phyloP scores from a whole-genome alignment of 345 rosid species.

The Anastatica hierochuntica region DNA sequence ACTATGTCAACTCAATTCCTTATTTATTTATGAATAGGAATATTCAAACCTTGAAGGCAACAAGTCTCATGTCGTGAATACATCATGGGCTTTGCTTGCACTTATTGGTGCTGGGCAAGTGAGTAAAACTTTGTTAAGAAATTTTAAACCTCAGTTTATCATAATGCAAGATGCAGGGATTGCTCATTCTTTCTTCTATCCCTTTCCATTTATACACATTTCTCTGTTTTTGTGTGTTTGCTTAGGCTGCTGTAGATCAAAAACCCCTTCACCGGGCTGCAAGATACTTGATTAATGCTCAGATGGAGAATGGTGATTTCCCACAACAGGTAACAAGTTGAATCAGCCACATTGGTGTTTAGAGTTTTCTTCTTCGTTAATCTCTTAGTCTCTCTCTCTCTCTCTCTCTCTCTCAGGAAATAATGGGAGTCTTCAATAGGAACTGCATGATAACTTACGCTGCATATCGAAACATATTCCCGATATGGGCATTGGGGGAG shows the following conservation, averaged over 20 bases:
- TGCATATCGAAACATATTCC: slow-evolving; percentile 53
- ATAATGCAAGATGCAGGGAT: not conserved
- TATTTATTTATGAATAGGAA: slow-evolving; percentile 25
- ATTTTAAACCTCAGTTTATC: not conserved
- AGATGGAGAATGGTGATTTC: slow-evolving; percentile 64
- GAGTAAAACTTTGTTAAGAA: slow-evolving; percentile 4
- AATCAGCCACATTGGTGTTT: not conserved
- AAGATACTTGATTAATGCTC: slow-evolving; percentile 46
- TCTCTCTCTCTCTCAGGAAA: slow-evolving; percentile 36
- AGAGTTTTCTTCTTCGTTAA: not conserved
- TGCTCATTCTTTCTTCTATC: not conserved
- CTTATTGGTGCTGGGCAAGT: slow-evolving; percentile 65
- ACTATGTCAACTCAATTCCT: not conserved
- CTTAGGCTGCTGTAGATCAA: slow-evolving; percentile 52
- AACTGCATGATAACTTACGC: slow-evolving; percentile 67
- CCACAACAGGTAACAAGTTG: slow-evolving; percentile 48
- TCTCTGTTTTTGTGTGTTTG: not conserved
- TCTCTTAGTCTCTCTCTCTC: not conserved
- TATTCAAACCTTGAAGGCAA: slow-evolving; percentile 49
- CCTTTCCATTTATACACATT: not conserved
- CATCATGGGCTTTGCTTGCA: slow-evolving; percentile 58
- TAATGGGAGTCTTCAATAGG: slow-evolving; percentile 68
- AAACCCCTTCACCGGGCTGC: slow-evolving; percentile 53
- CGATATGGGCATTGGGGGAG: slow-evolving; percentile 65
- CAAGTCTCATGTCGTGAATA: slow-evolving; percentile 47